Base-by-base conservation (phyloP, 2,329 filamentous ascomycete species). In the Colletotrichum sp. region DNA sequence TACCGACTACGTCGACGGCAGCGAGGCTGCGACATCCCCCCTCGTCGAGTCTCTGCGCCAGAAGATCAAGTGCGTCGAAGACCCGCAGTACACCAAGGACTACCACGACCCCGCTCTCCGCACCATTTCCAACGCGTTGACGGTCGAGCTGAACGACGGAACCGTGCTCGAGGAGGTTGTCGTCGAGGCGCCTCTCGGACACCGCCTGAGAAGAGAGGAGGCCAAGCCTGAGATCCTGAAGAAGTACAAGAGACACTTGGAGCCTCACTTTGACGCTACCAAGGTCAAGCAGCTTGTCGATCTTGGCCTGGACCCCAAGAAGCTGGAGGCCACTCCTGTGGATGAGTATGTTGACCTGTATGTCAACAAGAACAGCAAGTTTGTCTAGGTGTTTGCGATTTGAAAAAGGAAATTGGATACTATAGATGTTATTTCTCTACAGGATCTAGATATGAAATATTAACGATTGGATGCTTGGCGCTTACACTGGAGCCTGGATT, bases 71-170 rank as follows among this genome's bases (percentile, higher is more conserved):
- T 99, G 97, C 86, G 95, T 98, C 70, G 97, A 99, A 88, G 97
- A 99, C 87, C 94, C 95, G 74, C 91, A 96, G 86, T 98, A 96
- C 90, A 98, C 97, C 80, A 87, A 90, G 84, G 96, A 98, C 87
- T 99, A 99, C 92, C 97, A 99, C 85, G 91, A 98, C 89, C 95
- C 97, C 34, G 89, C 91, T 80, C 95, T 98, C 89, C 95, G 97
- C 81, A 98, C 96, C 86, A 99, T 99, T 87, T 95, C 96, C 85
- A 99, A 99, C 88, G 97, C 96, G 11, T 90, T 99, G 79, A 98
- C 96, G 34, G 96, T 99, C 75, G 96, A 94, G 82, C 91, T 99
- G 80, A 97, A 98, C 85, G 96, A 98, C 84, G 97, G 97, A 81
- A 98, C 96, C 63, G 90, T 97, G 12, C 90, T 98, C 44, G 94